Conservation (phyloP, 306 rosid species). For the Corylus americana region DNA sequence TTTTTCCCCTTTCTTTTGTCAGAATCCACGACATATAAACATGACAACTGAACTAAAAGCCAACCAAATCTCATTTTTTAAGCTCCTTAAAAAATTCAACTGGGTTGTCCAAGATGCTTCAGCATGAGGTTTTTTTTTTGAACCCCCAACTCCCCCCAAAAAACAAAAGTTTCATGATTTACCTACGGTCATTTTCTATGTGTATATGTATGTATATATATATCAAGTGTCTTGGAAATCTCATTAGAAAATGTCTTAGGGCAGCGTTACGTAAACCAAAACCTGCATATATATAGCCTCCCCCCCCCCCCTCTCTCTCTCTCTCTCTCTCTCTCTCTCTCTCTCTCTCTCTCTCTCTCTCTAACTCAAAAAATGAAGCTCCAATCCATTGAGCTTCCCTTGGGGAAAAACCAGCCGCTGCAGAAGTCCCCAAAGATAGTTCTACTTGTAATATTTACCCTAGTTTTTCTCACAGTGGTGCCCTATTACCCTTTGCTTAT, state of each 20-base stretch:
- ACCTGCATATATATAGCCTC: too few species aligned
- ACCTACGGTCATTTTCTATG: too few species aligned
- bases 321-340: background rate
- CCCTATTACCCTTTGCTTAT: constrained; percentile 50
- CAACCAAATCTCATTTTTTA: background rate
- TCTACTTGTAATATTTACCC: constrained; percentile 43
- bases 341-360: constrained; percentile 23
- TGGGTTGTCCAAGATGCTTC: background rate
- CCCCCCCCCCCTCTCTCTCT: too few species aligned
- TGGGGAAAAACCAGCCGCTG: constrained; percentile 45
- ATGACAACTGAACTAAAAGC: background rate
- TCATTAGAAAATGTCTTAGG: background rate
- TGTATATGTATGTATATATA: too few species aligned
- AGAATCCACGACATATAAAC: background rate
- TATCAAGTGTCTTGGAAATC: background rate
- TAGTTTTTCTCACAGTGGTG: constrained; percentile 46
- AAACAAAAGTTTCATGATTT: too few species aligned
- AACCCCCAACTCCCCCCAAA: background rate
- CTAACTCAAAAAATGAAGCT: constrained; percentile 49
- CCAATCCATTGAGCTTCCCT: constrained; percentile 46
- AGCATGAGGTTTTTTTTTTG: background rate
- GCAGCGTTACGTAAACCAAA: background rate
- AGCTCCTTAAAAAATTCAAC: background rate
- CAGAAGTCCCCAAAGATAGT: constrained; percentile 54
- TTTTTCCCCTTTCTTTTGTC: background rate